Percentiles rank a stretch among this genome's conserved stretches.
These are phyloP conservation scores for Boletellus ananas DNA, from an alignment of 768 basidiomycete genomes.

Conservation along the genomic window DNA sequence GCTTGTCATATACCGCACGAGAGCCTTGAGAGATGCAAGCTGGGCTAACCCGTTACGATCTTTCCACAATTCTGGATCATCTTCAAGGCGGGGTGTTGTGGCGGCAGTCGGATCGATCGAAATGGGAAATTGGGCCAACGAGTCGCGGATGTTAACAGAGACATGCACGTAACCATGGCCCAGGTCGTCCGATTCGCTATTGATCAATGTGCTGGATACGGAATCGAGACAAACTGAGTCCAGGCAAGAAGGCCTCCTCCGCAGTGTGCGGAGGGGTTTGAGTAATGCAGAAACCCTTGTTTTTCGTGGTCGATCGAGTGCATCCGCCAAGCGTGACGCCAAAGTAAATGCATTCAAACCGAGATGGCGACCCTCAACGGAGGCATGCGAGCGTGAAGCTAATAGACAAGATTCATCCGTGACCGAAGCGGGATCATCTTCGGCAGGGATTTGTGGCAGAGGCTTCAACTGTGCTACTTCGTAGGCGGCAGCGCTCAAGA, in stretches of 20 bases:
- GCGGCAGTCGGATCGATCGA: slow-evolving; percentile 23
- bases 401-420: slow-evolving; percentile 1
- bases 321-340: slow-evolving; percentile 3
- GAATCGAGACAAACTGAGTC: slow-evolving; percentile 3
- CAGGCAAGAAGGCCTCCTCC: slow-evolving; percentile 6
- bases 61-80: slow-evolving; percentile 27
- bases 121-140: slow-evolving; percentile 29
- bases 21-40: slow-evolving; percentile 38
- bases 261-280: slow-evolving; percentile 10
- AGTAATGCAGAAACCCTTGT: slow-evolving; percentile 16
- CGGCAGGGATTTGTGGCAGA: slow-evolving; percentile 21
- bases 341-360: neutral
- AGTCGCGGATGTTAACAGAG: slow-evolving; percentile 23
- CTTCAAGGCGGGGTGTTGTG: slow-evolving; percentile 30
- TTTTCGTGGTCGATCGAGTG: neutral
- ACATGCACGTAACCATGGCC: slow-evolving; percentile 21
- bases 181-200: slow-evolving; percentile 12
- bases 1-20: slow-evolving; percentile 46
- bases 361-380: neutral
- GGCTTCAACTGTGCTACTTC: slow-evolving; percentile 28
- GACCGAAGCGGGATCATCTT: neutral
- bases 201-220: slow-evolving; percentile 21
- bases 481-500: slow-evolving; percentile 29
- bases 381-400: slow-evolving; percentile 2
- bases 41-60: slow-evolving; percentile 27